A percentile compares a stretch with the other conserved stretches of the same genome.
These are phyloP conservation scores for Blechomonas ayalai DNA, from an alignment of 208 protist genomes.

Conservation along the genomic window DNA sequence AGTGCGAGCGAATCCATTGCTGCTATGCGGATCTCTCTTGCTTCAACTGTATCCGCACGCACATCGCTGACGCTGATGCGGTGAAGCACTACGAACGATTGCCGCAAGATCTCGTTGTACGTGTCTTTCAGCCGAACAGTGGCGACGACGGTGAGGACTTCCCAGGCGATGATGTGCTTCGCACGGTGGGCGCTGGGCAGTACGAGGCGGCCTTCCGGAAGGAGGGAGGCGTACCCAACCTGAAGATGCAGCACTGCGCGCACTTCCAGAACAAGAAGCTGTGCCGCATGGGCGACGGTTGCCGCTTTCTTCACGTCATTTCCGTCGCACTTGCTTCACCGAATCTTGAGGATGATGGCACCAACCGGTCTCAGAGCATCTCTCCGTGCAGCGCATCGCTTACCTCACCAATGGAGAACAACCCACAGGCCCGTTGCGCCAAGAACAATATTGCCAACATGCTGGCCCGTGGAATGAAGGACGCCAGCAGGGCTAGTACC, in stretches of 20 bases:
- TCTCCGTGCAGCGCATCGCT: too few species aligned
- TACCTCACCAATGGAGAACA: too few species aligned
- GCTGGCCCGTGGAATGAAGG: too few species aligned
- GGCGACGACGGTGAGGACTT: constrained; percentile 41
- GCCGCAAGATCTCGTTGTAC: constrained; percentile 36
- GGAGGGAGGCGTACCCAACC: constrained; percentile 20
- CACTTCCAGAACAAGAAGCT: constrained; percentile 75
- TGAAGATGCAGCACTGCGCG: constrained; percentile 81
- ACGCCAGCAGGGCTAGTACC: too few species aligned
- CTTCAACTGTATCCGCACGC: constrained; percentile 45
- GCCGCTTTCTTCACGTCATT: constrained; percentile 74
- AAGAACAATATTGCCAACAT: too few species aligned
- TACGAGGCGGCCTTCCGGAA: constrained; percentile 49
- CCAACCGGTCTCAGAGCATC: too few species aligned
- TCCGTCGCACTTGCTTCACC: constrained; percentile 23
- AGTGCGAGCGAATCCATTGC: constrained; percentile 51
- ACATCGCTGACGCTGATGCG: constrained; percentile 38
- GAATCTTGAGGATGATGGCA: too few species aligned
- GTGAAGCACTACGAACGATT: constrained; percentile 50
- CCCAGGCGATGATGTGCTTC: constrained; percentile 49
- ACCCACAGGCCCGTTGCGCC: too few species aligned
- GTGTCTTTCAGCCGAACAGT: constrained; percentile 72
- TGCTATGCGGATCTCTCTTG: constrained; percentile 27
- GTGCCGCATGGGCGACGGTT: constrained; percentile 69
- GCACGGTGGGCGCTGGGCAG: constrained; percentile 55